Evolutionary conservation across 495 filamentous ascomycete species (phyloP), one percentile per base, ranked within the genome.

Genomic region (Penicillium silybi): DNA sequence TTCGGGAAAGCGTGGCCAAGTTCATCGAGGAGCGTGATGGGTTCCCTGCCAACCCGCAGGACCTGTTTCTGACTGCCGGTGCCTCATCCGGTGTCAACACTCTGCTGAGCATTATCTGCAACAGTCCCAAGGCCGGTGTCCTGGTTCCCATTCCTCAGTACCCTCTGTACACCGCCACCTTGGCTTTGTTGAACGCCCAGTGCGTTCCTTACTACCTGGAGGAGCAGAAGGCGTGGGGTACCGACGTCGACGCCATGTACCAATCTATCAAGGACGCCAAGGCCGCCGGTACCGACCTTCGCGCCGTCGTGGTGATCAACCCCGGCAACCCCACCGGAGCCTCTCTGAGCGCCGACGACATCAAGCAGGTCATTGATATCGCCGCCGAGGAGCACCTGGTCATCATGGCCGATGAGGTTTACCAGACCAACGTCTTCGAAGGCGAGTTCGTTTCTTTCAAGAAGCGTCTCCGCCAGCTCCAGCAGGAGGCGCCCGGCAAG

Each of bases 141-240:
- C 81, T 98, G 25, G 87, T 98, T 18, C 93, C 93, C 5, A 97
- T 98, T 54, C 93, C 93, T 7, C 93, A 98, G 71, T 98, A 98
- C 67, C 93, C 93, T 10, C 84, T 98, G 35, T 98, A 98, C 72
- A 97, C 95, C 23, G 93, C 93, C 35, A 96, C 92, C 2, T 81
- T 98, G 47, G 71, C 91, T 19, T 72, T 98, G 15, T 78, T 96
- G 53, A 83, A 96, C 69, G 90, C 95, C 15, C 79, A 80, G 37
- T 89, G 87, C 60, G 93, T 98, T 19, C 91, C 92, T 11, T 98
- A 98, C 70, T 86, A 88, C 68, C 81, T 98, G 41, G 87, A 97
- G 51, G 93, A 98, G 71, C 68, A 80, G 46, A 81, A 83, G 66
- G 77, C 80, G 16, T 98, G 93, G 93, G 86, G 87, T 48, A 97